These are phyloP conservation scores for Aspergillus homomorphus DNA, from an alignment of 495 filamentous ascomycete genomes.

Conservation along the genomic window DNA sequence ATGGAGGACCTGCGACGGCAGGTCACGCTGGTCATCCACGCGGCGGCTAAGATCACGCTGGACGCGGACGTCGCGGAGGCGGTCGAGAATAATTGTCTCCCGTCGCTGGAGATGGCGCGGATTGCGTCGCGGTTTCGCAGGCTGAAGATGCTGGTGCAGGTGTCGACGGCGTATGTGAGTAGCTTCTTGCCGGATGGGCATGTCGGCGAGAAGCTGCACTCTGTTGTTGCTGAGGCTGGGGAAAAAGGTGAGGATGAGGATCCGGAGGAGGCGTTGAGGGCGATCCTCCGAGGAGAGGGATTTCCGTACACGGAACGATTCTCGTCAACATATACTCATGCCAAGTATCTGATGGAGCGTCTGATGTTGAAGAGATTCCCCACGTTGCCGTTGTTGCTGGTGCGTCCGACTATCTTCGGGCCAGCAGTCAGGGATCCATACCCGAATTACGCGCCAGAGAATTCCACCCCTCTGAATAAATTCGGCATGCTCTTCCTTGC, in stretches of 20 bases:
- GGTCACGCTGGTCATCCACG: slow-evolving; percentile 38
- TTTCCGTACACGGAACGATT: slow-evolving; percentile 27
- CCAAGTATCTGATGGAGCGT: slow-evolving; percentile 41
- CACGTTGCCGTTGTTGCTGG: slow-evolving; percentile 32
- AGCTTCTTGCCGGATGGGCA: slow-evolving; percentile 39
- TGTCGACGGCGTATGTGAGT: slow-evolving; percentile 37
- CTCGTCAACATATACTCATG: slow-evolving; percentile 36
- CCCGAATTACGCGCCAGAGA: slow-evolving; percentile 35
- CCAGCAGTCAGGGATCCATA: slow-evolving; percentile 38
- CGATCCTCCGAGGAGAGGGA: slow-evolving; percentile 19
- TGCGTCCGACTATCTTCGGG: slow-evolving; percentile 42
- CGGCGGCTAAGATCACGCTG: slow-evolving; percentile 37
- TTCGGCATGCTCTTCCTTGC: slow-evolving; percentile 32
- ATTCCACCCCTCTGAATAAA: slow-evolving; percentile 34
- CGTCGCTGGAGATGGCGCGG: slow-evolving; percentile 32
- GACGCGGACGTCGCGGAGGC: slow-evolving; percentile 31
- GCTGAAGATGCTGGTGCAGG: slow-evolving; percentile 34
- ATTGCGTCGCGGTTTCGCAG: slow-evolving; percentile 29
- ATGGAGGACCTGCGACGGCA: slow-evolving; percentile 24
- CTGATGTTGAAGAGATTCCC: slow-evolving; percentile 30
- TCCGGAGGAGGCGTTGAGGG: slow-evolving; percentile 33
- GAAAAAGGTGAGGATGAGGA: slow-evolving; percentile 18
- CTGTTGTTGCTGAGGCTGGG: neutral
- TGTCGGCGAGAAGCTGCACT: slow-evolving; percentile 30
- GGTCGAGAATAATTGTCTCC: slow-evolving; percentile 37